Conservation (phyloP, 768 basidiomycete genomes). For the Chalciporus chontae region DNA sequence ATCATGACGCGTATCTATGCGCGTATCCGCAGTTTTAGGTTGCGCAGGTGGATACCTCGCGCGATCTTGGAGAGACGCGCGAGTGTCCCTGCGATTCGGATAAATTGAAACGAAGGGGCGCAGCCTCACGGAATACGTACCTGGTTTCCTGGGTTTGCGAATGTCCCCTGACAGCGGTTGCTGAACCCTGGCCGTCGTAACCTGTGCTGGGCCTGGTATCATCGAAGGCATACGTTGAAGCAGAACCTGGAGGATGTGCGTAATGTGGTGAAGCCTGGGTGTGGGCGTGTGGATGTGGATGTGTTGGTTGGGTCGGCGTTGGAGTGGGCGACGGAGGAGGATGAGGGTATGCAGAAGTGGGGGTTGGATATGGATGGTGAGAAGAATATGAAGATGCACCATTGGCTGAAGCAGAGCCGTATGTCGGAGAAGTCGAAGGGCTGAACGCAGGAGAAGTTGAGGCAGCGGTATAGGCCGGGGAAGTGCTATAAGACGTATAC, state of each 20-base stretch:
- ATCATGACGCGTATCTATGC: conserved; percentile 26
- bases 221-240: conserved; percentile 20
- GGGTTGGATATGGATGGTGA: conserved; percentile 20
- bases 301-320: conserved; percentile 26
- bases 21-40: conserved; percentile 17
- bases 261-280: conserved; percentile 22
- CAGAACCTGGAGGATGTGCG: conserved; percentile 18
- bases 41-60: conserved; percentile 19
- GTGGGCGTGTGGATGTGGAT: conserved; percentile 13
- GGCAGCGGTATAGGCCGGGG: conserved; percentile 17
- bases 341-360: conserved; percentile 27
- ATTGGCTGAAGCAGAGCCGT: conserved; percentile 12
- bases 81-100: conserved; percentile 19
- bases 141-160: conserved; percentile 19
- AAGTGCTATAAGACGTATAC: conserved; percentile 21
- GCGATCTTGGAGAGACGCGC: conserved; percentile 21
- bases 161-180: conserved; percentile 18
- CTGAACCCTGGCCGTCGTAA: conserved; percentile 15
- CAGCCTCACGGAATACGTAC: conserved; percentile 12
- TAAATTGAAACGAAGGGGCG: not conserved
- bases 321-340: conserved; percentile 30
- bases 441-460: conserved; percentile 24
- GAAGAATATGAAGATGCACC: conserved; percentile 12
- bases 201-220: conserved; percentile 15
- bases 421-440: conserved; percentile 20